Evolutionary conservation across 192 early-diverging fungal species (phyloP).

Genomic region (Rhizoclosmatium globosum): DNA sequence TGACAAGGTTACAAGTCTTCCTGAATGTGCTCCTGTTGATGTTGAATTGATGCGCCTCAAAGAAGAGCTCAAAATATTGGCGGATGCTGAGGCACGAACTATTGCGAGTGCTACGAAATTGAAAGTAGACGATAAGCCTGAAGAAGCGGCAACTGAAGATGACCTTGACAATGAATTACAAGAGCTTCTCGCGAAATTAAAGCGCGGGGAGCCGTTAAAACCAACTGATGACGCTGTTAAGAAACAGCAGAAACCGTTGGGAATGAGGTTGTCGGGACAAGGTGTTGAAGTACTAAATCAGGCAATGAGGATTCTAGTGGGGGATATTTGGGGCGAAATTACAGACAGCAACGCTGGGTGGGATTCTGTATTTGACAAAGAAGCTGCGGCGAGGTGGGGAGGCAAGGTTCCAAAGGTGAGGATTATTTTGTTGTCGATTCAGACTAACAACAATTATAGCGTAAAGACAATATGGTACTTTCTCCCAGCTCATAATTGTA

Average conservation of each 20-base stretch:
- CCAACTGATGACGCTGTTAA: background rate
- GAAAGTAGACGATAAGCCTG: background rate
- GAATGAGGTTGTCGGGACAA: constrained; percentile 33
- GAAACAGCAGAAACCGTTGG: background rate
- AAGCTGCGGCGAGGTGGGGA: constrained; percentile 39
- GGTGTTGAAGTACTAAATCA: constrained; percentile 56
- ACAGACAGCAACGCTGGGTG: constrained; percentile 44
- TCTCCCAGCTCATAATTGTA: too few relatives aligned
- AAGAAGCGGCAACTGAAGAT: constrained; percentile 46
- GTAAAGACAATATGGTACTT: too few relatives aligned
- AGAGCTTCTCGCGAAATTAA: constrained; percentile 34
- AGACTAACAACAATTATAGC: too few relatives aligned
- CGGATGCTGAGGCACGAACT: background rate
- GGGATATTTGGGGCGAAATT: constrained; percentile 51
- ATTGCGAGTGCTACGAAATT: background rate
- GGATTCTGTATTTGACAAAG: constrained; percentile 36
- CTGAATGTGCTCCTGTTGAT: constrained; percentile 28
- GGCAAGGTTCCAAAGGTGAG: constrained; percentile 40
- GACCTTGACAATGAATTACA: constrained; percentile 50
- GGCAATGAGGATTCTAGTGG: constrained; percentile 42
- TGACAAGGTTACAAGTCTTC: constrained; percentile 43
- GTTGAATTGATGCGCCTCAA: constrained; percentile 30
- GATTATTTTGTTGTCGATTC: constrained; percentile 26
- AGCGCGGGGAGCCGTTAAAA: constrained; percentile 24
- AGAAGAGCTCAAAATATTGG: constrained; percentile 28